A percentile compares a stretch with the other conserved stretches of the same genome.
Evolutionary conservation across 2,329 filamentous ascomycete genomes (phyloP).

Genomic region (Fusarium piperis): DNA sequence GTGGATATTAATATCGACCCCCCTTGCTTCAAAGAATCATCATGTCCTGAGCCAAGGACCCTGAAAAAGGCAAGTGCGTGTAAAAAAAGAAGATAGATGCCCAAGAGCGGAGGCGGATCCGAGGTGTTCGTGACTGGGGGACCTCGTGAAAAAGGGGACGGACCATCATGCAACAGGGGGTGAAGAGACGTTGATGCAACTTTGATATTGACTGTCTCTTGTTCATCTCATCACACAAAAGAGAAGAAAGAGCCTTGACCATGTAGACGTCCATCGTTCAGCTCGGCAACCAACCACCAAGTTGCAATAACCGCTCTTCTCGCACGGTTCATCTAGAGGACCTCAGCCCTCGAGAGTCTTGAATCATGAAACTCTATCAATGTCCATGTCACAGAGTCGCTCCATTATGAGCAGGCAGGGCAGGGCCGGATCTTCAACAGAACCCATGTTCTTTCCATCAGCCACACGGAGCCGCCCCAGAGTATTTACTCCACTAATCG

Average conservation of each 20-base stretch:
- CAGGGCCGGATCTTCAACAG: neutral
- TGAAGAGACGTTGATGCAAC: neutral
- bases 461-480: constrained; percentile 28
- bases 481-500: constrained; percentile 24
- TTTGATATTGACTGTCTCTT: neutral
- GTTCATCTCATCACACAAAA: constrained; percentile 6
- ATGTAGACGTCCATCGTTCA: neutral
- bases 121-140: constrained; percentile 38
- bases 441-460: neutral
- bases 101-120: constrained; percentile 34
- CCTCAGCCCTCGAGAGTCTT: neutral
- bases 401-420: neutral
- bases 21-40: neutral
- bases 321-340: constrained; percentile 7
- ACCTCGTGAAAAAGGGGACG: constrained; percentile 9
- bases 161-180: neutral
- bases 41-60: constrained; percentile 14
- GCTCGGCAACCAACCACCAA: constrained; percentile 12
- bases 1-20: constrained; percentile 5
- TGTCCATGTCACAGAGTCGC: neutral
- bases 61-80: neutral
- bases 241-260: neutral
- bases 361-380: constrained; percentile 5
- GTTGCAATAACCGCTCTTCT: neutral
- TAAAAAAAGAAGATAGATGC: neutral